Conservation (phyloP, 2,329 filamentous ascomycete species). For the Diaporthe sp. region DNA sequence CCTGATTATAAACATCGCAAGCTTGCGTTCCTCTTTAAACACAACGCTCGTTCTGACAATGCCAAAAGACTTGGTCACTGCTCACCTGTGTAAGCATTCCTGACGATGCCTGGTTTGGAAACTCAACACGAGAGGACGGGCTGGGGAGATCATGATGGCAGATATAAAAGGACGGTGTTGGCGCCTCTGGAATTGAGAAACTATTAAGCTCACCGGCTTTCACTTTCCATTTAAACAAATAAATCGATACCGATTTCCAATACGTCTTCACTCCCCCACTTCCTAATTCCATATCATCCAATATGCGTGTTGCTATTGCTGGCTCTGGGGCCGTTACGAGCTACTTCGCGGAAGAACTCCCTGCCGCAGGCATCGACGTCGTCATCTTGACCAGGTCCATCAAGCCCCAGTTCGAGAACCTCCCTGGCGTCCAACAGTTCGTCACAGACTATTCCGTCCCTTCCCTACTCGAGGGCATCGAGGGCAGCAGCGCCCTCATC, state of each 20-base stretch:
- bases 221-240: background rate
- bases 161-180: background rate
- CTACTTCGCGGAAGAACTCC: background rate
- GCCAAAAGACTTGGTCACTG: background rate
- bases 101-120: background rate
- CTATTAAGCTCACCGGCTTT: too few species aligned
- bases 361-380: background rate
- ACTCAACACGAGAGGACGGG: background rate
- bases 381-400: background rate
- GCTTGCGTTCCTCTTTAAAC: background rate
- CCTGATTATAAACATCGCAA: background rate
- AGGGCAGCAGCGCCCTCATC: constrained; percentile 3
- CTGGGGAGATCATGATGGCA: background rate
- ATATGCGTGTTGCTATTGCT: background rate
- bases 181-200: background rate
- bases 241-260: too few species aligned
- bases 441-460: background rate
- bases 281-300: background rate
- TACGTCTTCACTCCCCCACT: accelerated
- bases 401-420: background rate
- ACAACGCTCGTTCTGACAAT: background rate
- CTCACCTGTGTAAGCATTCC: background rate
- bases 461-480: background rate
- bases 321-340: background rate
- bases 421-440: background rate